phyloP scores from a whole-genome alignment of 1,284 basidiomycete species.

The Pascua sp. region DNA sequence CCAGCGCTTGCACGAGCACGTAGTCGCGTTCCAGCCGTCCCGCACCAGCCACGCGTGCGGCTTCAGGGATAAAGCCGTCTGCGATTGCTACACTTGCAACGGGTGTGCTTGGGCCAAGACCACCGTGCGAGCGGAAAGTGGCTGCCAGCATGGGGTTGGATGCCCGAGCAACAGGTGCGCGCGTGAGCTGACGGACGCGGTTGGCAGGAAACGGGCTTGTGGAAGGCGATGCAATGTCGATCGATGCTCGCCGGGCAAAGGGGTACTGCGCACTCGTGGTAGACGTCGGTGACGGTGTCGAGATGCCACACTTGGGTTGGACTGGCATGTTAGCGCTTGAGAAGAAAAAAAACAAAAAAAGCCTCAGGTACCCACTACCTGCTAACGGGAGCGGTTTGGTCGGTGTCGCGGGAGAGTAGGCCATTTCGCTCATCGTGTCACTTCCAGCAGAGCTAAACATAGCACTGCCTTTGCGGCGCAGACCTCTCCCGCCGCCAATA shows the following conservation, averaged over 20 bases:
- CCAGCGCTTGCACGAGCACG: conserved; percentile 72
- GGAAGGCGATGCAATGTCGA: conserved; percentile 4
- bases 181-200: not conserved
- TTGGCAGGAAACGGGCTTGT: conserved; percentile 2
- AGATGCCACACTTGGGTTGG: conserved; percentile 22
- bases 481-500: conserved; percentile 31
- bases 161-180: conserved; percentile 34
- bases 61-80: conserved; percentile 6
- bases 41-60: conserved; percentile 10
- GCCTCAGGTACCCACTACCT: conserved; percentile 16
- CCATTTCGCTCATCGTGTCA: conserved; percentile 15
- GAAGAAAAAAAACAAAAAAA: too few relatives aligned
- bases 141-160: conserved; percentile 47
- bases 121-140: conserved; percentile 24
- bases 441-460: conserved; percentile 43
- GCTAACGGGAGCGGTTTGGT: conserved; percentile 29
- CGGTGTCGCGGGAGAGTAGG: conserved; percentile 36
- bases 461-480: conserved; percentile 45
- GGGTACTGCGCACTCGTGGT: conserved; percentile 26
- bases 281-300: conserved; percentile 35
- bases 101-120: conserved; percentile 6
- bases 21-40: conserved; percentile 55
- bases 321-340: conserved; percentile 14
- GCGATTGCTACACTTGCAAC: conserved; percentile 3
- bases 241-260: conserved; percentile 26